phyloP scores from a whole-genome alignment of 2,329 filamentous ascomycete genomes.

The Seiridium cupressi region DNA sequence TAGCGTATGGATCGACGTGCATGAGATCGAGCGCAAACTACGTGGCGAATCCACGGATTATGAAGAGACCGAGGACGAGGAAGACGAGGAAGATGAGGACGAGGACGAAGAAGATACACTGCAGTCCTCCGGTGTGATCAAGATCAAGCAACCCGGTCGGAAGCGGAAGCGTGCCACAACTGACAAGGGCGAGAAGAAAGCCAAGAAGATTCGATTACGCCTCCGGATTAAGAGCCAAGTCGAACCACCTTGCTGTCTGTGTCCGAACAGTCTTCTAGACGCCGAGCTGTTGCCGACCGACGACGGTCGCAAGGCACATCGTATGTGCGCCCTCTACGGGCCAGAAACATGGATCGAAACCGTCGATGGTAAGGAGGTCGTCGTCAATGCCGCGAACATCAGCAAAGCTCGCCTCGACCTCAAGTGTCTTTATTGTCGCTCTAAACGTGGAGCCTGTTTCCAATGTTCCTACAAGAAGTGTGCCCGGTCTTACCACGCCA shows the following conservation, averaged over 20 bases:
- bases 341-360: conserved; percentile 86
- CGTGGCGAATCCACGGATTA: conserved; percentile 86
- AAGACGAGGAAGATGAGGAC: conserved; percentile 63
- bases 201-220: conserved; percentile 76
- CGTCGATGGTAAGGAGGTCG: conserved; percentile 67
- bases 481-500: conserved; percentile 88
- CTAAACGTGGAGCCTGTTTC: conserved; percentile 93
- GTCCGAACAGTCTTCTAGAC: conserved; percentile 83
- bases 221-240: conserved; percentile 68
- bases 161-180: conserved; percentile 65
- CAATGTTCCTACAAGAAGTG: conserved; percentile 97
- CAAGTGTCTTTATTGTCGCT: conserved; percentile 93
- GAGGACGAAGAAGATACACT: conserved; percentile 56
- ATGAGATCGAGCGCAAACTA: conserved; percentile 91
- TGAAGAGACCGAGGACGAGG: conserved; percentile 73
- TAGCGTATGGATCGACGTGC: conserved; percentile 97
- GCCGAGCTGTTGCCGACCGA: conserved; percentile 84
- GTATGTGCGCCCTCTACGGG: conserved; percentile 84
- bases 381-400: conserved; percentile 78
- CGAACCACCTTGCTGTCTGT: conserved; percentile 84
- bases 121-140: conserved; percentile 67
- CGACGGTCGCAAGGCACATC: conserved; percentile 82
- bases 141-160: conserved; percentile 53
- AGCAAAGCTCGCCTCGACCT: conserved; percentile 85
- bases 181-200: conserved; percentile 51